phyloP scores from a whole-genome alignment of 345 rosid genomes.

The Ricinus communis region DNA sequence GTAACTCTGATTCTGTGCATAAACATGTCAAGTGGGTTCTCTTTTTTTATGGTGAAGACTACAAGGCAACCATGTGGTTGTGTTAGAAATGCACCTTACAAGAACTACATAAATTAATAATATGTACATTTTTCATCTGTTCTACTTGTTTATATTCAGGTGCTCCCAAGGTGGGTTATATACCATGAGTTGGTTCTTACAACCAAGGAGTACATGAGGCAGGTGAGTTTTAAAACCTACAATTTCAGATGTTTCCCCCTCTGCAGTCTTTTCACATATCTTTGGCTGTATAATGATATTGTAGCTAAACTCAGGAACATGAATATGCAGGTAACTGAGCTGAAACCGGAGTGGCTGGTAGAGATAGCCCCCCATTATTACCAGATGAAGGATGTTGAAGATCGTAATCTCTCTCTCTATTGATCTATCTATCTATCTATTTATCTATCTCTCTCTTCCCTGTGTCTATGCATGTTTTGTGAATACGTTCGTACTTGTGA shows the following conservation, averaged over 20 bases:
- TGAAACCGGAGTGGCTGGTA: constrained; percentile 97
- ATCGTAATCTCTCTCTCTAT: constrained; percentile 52
- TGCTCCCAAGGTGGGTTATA: constrained; percentile 88
- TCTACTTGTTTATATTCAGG: constrained; percentile 42
- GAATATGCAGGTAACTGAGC: constrained; percentile 77
- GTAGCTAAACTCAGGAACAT: constrained; percentile 23
- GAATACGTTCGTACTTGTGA: neutral
- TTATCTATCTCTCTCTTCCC: constrained; percentile 5
- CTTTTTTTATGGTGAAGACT: neutral
- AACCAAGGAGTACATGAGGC: constrained; percentile 90
- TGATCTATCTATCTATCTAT: too few relatives aligned
- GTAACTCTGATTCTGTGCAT: neutral
- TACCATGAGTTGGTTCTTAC: constrained; percentile 92
- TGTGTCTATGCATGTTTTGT: neutral
- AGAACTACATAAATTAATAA: neutral
- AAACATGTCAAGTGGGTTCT: neutral
- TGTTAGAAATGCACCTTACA: neutral
- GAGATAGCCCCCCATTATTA: constrained; percentile 97
- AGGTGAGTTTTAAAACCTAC: constrained; percentile 38
- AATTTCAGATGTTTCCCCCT: neutral
- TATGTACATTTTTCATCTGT: neutral
- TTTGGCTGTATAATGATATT: neutral
- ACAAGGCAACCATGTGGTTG: neutral
- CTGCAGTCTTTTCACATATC: neutral
- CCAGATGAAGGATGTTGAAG: constrained; percentile 97